Conservation (phyloP, 352 stramenopile species). For the Phytopythium ostracodes region DNA sequence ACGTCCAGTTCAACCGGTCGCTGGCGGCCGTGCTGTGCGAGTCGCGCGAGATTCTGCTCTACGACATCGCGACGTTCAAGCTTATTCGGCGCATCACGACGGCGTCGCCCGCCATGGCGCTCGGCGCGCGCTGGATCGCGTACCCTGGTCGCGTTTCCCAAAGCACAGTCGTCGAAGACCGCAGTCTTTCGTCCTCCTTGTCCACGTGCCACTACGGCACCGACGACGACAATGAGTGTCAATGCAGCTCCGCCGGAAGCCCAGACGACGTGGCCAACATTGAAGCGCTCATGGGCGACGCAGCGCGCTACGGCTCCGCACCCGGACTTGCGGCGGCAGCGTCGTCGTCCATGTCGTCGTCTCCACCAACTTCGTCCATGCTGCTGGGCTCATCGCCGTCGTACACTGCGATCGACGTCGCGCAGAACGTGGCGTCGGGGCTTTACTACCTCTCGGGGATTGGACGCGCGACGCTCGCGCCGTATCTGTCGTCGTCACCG, state of each 20-base stretch:
- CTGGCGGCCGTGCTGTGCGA: constrained; percentile 64
- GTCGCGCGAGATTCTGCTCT: constrained; percentile 59
- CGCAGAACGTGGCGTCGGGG: constrained; percentile 84
- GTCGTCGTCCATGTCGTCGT: background rate
- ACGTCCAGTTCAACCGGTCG: constrained; percentile 57
- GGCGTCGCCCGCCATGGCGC: constrained; percentile 54
- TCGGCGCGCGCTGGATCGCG: constrained; percentile 65
- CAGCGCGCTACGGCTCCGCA: constrained; percentile 11
- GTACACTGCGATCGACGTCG: constrained; percentile 75
- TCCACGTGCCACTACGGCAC: constrained; percentile 11
- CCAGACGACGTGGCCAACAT: constrained; percentile 30
- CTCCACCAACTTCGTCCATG: constrained; percentile 8
- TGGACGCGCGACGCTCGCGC: constrained; percentile 58
- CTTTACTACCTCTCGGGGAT: constrained; percentile 83
- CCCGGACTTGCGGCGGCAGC: background rate
- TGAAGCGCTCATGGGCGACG: constrained; percentile 33
- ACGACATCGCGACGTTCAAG: constrained; percentile 49
- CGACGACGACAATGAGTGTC: constrained; percentile 4
- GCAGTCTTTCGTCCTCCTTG: background rate
- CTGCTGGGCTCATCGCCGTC: constrained; percentile 32
- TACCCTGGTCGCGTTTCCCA: constrained; percentile 42
- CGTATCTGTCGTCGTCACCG: constrained; percentile 69
- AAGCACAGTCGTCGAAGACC: background rate
- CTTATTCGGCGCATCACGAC: constrained; percentile 41
- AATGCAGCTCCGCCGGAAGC: constrained; percentile 5